Evolutionary conservation across 164 flowering plant species (phyloP), one percentile per base, ranked within the genome.

Genomic region (Berberis thunbergii): DNA sequence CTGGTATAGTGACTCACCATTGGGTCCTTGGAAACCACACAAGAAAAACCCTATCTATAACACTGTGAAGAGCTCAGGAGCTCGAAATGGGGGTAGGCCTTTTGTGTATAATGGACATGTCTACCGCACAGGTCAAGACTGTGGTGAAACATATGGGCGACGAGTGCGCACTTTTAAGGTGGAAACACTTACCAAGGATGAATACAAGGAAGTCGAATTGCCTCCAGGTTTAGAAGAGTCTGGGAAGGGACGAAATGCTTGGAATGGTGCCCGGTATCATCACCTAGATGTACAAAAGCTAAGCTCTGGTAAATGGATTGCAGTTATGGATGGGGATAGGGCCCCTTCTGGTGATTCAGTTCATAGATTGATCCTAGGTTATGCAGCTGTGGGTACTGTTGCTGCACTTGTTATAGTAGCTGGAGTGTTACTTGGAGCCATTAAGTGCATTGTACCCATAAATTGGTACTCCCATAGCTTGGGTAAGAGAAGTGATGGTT

Each of bases 21-120:
- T 90, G 62, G 97, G 98, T 63, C 88, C 92, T 48, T 93, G 96
- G 96, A 88, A 72, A 74, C 87, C 89, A n/a, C 98, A 93, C 77
- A 86, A 84, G 78, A 78, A 83, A 68, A 93, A 90, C 69, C 97
- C 98, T 2, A 74, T 90, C 4, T 80, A 82, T 54, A 88, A 90
- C 69, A 70, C 72, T 4, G 80, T 77, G 54, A 76, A 74, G 72
- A 84, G 86, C 65, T 54, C 60, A 2, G 97, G 97, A 49, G 92
- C 96, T 57, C 81, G 98, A 9, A 93, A 93, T 73, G 98, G 96
- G 11, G 98, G 98, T 57, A 77, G 98, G 56, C 96, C 97, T 10
- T 93, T 93, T 73, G 7, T 76, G 3, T 75, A 86, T 59, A 64
- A 84, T 54, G 95, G 94, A 13, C 68, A 75, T 67, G 82, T 93